Conservation (phyloP, 2,329 filamentous ascomycete genomes). For the Dactylellina haptotyla region DNA sequence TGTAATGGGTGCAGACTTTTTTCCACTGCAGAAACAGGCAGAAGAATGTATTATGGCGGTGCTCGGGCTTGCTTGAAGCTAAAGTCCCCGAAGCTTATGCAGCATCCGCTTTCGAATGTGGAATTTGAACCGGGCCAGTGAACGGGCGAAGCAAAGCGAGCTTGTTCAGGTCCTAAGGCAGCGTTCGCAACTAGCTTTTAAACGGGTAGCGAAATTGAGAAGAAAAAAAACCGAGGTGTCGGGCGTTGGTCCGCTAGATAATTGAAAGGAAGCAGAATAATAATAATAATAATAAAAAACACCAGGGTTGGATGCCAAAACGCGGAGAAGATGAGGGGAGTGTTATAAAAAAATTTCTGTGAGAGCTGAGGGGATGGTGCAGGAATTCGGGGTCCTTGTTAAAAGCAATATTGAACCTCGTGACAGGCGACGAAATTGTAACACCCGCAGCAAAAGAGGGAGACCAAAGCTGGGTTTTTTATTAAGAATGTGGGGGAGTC, state of each 20-base stretch:
- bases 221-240: constrained; percentile 13
- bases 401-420: constrained; percentile 48
- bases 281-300: not conserved
- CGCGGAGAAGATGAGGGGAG: constrained; percentile 1
- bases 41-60: constrained; percentile 27
- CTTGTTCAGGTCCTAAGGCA: constrained; percentile 1
- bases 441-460: constrained; percentile 14
- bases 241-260: constrained; percentile 30
- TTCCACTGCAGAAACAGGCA: constrained; percentile 42
- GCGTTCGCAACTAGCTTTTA: constrained; percentile 34
- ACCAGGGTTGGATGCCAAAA: constrained; percentile 10
- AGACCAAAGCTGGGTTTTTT: constrained; percentile 11
- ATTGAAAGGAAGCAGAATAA: constrained; percentile 6
- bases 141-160: not conserved
- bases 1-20: constrained; percentile 29
- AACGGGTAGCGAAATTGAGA: constrained; percentile 42
- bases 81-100: constrained; percentile 55
- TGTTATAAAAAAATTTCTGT: constrained; percentile 14
- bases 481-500: constrained; percentile 5
- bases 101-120: constrained; percentile 49
- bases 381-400: constrained; percentile 22
- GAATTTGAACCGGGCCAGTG: constrained; percentile 24
- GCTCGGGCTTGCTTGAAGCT: constrained; percentile 44
- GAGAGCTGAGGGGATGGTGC: constrained; percentile 18
- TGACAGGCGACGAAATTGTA: constrained; percentile 49